phyloP scores from a whole-genome alignment of 768 basidiomycete species.

The Gelatoporia subvermispora region DNA sequence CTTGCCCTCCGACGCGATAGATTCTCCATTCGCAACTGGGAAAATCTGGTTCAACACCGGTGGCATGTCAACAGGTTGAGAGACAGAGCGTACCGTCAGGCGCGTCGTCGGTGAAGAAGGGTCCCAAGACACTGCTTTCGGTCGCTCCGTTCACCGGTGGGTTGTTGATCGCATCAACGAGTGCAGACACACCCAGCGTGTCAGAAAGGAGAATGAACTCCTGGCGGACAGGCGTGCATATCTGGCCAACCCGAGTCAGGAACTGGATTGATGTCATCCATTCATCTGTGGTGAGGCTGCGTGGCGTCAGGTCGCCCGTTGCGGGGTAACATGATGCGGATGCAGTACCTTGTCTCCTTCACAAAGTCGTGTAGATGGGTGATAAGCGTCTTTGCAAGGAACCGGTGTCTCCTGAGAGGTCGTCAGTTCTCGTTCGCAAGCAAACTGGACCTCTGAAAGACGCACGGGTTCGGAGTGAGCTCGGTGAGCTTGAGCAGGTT shows the following conservation, averaged over 20 bases:
- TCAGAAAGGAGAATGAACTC: slow-evolving; percentile 89
- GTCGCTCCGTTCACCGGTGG: slow-evolving; percentile 58
- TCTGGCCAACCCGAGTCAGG: slow-evolving; percentile 71
- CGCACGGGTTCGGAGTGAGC: slow-evolving; percentile 36
- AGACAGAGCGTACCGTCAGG: slow-evolving; percentile 62
- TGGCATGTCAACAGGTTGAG: too few species aligned
- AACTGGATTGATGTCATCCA: slow-evolving; percentile 82
- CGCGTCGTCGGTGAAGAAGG: slow-evolving; percentile 78
- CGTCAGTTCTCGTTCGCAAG: neutral
- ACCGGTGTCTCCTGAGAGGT: slow-evolving; percentile 34
- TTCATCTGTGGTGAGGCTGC: slow-evolving; percentile 71
- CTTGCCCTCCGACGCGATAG: slow-evolving; percentile 84
- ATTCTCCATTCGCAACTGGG: slow-evolving; percentile 60
- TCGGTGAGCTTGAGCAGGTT: slow-evolving; percentile 39
- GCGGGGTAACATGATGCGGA: neutral
- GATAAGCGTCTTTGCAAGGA: slow-evolving; percentile 49
- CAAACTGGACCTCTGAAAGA: neutral
- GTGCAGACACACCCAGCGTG: slow-evolving; percentile 68
- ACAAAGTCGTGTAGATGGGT: slow-evolving; percentile 73
- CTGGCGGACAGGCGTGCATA: slow-evolving; percentile 53
- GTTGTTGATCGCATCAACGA: slow-evolving; percentile 75
- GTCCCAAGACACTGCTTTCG: slow-evolving; percentile 74
- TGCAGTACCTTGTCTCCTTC: slow-evolving; percentile 56
- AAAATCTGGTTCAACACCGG: neutral
- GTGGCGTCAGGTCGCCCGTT: neutral